Conservation (phyloP, 2,329 filamentous ascomycete species). For the Alternaria triticimaculans region DNA sequence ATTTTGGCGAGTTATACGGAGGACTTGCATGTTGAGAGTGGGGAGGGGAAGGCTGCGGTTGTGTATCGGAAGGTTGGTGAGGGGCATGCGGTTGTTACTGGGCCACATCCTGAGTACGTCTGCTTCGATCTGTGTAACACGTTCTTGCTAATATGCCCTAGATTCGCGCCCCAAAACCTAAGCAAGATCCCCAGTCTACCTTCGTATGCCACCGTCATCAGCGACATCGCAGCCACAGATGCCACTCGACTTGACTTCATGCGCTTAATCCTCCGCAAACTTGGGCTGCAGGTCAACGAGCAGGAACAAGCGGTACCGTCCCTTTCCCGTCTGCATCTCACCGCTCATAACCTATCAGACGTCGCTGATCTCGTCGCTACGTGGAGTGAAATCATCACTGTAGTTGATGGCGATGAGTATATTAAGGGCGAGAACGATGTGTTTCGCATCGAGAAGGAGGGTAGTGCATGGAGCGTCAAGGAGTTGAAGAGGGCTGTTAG, state of each 20-base stretch:
- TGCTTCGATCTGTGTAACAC: neutral
- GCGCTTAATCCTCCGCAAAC: slow-evolving; percentile 77
- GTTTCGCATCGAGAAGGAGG: slow-evolving; percentile 76
- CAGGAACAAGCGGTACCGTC: slow-evolving; percentile 74
- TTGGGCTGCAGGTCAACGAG: slow-evolving; percentile 79
- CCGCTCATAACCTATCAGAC: slow-evolving; percentile 68
- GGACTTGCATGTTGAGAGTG: slow-evolving; percentile 76
- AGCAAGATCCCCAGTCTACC: slow-evolving; percentile 70
- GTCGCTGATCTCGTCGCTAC: slow-evolving; percentile 72
- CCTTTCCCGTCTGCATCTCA: slow-evolving; percentile 83
- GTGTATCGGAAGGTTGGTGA: slow-evolving; percentile 84
- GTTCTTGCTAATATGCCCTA: slow-evolving; percentile 47
- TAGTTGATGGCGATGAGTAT: slow-evolving; percentile 71
- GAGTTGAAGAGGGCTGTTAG: slow-evolving; percentile 46
- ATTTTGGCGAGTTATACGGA: slow-evolving; percentile 82
- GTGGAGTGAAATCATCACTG: slow-evolving; percentile 70
- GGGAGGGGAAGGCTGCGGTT: slow-evolving; percentile 75
- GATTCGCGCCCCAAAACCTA: slow-evolving; percentile 83
- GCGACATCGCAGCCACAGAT: slow-evolving; percentile 72
- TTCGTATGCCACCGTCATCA: slow-evolving; percentile 73
- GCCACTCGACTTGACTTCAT: slow-evolving; percentile 74
- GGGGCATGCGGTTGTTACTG: slow-evolving; percentile 79
- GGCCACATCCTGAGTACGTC: slow-evolving; percentile 88
- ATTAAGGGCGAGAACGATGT: slow-evolving; percentile 83
- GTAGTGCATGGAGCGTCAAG: slow-evolving; percentile 51